These are phyloP conservation scores for Nemania sp. DNA, from an alignment of 2,329 filamentous ascomycete genomes.

Conservation along the genomic window DNA sequence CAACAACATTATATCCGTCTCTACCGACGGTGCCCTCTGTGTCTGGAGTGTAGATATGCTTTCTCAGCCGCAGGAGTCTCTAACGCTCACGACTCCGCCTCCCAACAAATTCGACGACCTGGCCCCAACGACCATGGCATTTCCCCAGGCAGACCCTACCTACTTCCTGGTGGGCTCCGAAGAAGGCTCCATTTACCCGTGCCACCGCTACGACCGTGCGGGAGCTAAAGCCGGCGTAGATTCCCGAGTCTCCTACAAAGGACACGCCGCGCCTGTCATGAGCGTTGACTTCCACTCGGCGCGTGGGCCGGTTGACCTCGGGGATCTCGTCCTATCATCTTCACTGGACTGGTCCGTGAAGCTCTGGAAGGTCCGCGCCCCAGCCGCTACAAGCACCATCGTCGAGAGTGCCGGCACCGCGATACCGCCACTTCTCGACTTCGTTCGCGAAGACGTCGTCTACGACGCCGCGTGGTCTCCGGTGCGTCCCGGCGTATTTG, in stretches of 20 bases:
- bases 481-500: constrained; percentile 91
- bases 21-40: constrained; percentile 94
- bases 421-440: constrained; percentile 80
- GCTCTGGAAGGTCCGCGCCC: constrained; percentile 90
- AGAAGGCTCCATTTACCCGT: constrained; percentile 94
- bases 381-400: constrained; percentile 70
- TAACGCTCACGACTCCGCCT: constrained; percentile 83
- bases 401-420: constrained; percentile 51
- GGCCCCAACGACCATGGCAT: constrained; percentile 90
- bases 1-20: constrained; percentile 97
- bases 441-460: constrained; percentile 92
- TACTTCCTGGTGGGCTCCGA: constrained; percentile 98
- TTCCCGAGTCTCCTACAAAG: constrained; percentile 82
- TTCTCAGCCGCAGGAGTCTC: constrained; percentile 90
- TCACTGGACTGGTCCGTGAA: constrained; percentile 97
- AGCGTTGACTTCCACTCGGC: constrained; percentile 94
- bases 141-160: constrained; percentile 92
- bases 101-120: constrained; percentile 93
- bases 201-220: constrained; percentile 95
- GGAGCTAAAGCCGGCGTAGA: constrained; percentile 97
- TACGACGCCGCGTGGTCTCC: constrained; percentile 97
- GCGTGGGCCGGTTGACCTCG: constrained; percentile 88
- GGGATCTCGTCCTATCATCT: constrained; percentile 89
- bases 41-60: constrained; percentile 99
- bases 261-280: constrained; percentile 93